Evolutionary conservation across 2,329 filamentous ascomycete species (phyloP).

Genomic region (Pyrenochaeta sp.): DNA sequence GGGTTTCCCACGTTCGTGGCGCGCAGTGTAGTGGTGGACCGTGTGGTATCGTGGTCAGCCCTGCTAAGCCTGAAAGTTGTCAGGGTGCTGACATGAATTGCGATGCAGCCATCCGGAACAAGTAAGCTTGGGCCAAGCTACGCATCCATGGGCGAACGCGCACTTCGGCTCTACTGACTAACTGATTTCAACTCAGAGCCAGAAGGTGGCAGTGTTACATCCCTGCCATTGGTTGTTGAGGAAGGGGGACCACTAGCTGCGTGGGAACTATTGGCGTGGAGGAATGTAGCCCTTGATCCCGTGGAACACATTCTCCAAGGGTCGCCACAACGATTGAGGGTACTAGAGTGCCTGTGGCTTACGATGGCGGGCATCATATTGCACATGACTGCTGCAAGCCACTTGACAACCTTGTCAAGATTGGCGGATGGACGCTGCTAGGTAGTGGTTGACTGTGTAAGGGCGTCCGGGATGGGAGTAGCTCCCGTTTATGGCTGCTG

Average conservation of each 20-base stretch:
- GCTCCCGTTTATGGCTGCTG: conserved; percentile 30
- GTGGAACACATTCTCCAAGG: conserved; percentile 30
- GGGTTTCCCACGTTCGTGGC: not conserved
- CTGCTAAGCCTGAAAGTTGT: conserved; percentile 25
- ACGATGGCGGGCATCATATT: conserved; percentile 20
- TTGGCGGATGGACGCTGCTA: conserved; percentile 25
- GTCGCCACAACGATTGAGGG: conserved; percentile 30
- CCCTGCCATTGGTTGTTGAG: conserved; percentile 21
- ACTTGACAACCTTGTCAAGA: conserved; percentile 29
- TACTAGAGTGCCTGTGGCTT: conserved; percentile 32
- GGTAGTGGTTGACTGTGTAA: conserved; percentile 18
- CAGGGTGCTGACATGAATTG: conserved; percentile 27
- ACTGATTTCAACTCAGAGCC: conserved; percentile 7
- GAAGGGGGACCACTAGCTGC: conserved; percentile 24
- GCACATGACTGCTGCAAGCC: conserved; percentile 39
- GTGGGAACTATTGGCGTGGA: conserved; percentile 35
- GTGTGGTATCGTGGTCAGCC: conserved; percentile 17
- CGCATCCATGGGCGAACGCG: conserved; percentile 18
- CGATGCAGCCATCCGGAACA: conserved; percentile 36
- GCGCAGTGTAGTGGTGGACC: not conserved
- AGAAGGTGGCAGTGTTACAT: conserved; percentile 22
- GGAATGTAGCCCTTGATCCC: conserved; percentile 35
- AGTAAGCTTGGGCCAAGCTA: conserved; percentile 23
- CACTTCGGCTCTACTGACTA: conserved; percentile 21
- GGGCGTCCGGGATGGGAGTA: conserved; percentile 35